These are phyloP conservation scores for Neckera pumila DNA, from an alignment of 225 moss, liverwort and hornwort species.

Conservation along the genomic window DNA sequence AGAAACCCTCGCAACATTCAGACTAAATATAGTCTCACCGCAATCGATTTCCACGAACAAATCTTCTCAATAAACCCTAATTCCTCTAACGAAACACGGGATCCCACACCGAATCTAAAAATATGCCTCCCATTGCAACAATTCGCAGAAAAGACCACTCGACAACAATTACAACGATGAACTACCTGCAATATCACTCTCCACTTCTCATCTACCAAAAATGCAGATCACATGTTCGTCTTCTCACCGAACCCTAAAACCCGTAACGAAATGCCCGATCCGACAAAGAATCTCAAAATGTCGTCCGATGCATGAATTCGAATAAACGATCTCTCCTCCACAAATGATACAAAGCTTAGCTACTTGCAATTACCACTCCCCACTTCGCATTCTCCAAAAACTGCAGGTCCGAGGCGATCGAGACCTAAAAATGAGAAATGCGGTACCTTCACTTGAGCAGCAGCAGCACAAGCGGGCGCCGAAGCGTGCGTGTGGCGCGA, in stretches of 20 bases:
- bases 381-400: background rate
- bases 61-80: background rate
- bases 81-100: background rate
- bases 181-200: background rate
- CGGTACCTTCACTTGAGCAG: constrained; percentile 13
- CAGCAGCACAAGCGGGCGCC: constrained; percentile 16
- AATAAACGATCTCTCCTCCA: background rate
- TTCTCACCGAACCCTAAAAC: background rate
- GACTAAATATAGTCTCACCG: background rate
- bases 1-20: background rate
- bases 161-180: background rate
- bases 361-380: too few relatives aligned
- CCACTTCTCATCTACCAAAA: background rate
- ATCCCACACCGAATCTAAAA: background rate
- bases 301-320: background rate
- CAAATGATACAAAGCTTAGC: background rate
- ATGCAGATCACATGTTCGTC: background rate
- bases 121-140: background rate
- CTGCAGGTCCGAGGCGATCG: background rate
- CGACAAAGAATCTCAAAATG: background rate
- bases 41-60: background rate
- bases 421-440: background rate
- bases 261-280: background rate
- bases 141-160: background rate
- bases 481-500: constrained; percentile 15